Evolutionary conservation across 441 rosid species (phyloP).

Genomic region (Pelargonium citronellum): DNA sequence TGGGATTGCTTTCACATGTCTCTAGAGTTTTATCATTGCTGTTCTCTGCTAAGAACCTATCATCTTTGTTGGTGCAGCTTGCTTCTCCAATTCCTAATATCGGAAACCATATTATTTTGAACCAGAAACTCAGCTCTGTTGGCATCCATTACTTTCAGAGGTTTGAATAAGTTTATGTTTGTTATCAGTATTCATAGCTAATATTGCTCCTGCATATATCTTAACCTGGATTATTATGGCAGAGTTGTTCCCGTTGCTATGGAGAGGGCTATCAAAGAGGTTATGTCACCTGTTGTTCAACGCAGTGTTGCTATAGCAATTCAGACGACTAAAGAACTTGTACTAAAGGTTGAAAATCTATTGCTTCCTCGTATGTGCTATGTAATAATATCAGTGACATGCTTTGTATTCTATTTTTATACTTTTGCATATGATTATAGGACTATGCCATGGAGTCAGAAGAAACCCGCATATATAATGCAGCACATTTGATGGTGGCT

Average conservation of each 20-base stretch:
- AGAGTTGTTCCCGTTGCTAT: constrained; percentile 91
- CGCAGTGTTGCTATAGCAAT: constrained; percentile 97
- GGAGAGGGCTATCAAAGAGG: constrained; percentile 97
- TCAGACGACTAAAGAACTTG: constrained; percentile 98
- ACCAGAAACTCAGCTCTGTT: constrained; percentile 61
- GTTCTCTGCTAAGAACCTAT: constrained; percentile 21
- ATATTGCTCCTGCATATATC: neutral
- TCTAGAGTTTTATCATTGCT: constrained; percentile 2
- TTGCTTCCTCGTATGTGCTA: neutral
- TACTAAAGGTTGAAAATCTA: constrained; percentile 19
- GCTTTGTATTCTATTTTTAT: constrained; percentile 2
- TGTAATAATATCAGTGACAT: neutral
- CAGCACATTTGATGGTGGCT: constrained; percentile 98
- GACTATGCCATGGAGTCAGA: constrained; percentile 94
- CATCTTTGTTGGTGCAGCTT: constrained; percentile 44
- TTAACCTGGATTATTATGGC: constrained; percentile 17
- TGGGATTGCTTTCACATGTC: constrained; percentile 10
- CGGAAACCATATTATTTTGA: constrained; percentile 78
- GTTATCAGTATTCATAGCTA: constrained; percentile 11
- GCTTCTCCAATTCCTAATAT: constrained; percentile 72
- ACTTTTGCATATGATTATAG: constrained; percentile 31
- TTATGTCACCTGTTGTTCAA: constrained; percentile 86
- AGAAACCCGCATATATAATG: constrained; percentile 83
- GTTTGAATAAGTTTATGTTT: constrained; percentile 33
- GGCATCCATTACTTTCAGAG: constrained; percentile 90